Base-by-base conservation (phyloP, 2,329 filamentous ascomycete genomes). In the Monilinia laxa region DNA sequence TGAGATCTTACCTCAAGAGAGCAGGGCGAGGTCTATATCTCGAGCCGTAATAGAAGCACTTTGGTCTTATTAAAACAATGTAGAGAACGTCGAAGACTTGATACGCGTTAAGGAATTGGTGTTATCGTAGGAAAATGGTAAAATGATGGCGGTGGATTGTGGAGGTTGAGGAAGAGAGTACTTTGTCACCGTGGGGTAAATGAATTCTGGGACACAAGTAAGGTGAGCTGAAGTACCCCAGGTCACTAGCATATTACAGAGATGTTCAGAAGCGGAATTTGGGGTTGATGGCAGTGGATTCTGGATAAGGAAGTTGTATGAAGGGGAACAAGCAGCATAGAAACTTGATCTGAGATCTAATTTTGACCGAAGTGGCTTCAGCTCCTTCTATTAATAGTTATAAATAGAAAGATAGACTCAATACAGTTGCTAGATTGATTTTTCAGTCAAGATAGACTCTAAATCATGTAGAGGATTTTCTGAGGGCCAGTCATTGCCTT, bases 1-100 rank as follows among this genome's bases (percentile, higher is more conserved):
- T 2, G n/a, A 47, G 58, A 62, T 51, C 58, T 62, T 35, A 62
- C 58, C 58, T 62, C 45, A 62, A 51, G 25, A n/a, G 28, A 51
- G 14, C 14, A 51, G 58, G 14, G 31, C 45, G 45, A 40, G 38
- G n/a, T 38, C 45, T 51, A 31, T 51, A 14, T 40, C 7, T 51
- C 20, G 25, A 62, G n/a, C 45, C 14, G 7, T 12, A 40, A 51
- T 14, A 51, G 31, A 12, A 51, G 45, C 45, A 51, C 45, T 25
- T 60, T 51, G 9, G 47, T 62, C n/a, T 51, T 62, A 40, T 62
- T 20, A 51, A 18, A 14, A 25, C 5, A 40, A 47, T 2, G 23
- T 25, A 25, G n/a, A 18, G 11, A 60, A 51, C 23, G 1, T 40
- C 10, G 2, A 38, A 40, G 45, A 9, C 51, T 62, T 62, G 23